Percentiles rank a stretch among this genome's conserved stretches.
Evolutionary conservation across 1,284 basidiomycete genomes (phyloP).

Genomic region (Tilletia setariae): DNA sequence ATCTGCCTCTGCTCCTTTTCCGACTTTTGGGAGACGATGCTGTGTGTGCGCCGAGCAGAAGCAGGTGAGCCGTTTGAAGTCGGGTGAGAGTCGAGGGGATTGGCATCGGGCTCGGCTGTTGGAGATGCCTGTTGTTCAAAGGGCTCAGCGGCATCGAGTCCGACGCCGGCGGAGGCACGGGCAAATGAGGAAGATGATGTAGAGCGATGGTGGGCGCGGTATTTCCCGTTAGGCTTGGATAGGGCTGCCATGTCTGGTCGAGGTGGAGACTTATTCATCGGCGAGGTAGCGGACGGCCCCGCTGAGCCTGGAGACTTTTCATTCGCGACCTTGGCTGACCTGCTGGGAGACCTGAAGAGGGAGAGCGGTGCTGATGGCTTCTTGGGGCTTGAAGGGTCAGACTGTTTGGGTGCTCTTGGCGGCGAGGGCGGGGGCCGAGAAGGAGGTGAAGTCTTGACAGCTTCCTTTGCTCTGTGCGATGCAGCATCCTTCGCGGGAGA

Average conservation of each 20-base stretch:
- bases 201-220: not conserved
- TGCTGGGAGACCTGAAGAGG: not conserved
- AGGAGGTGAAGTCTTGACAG: not conserved
- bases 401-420: not conserved
- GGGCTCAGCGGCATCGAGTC: not conserved
- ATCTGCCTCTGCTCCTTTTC: not conserved
- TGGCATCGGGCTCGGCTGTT: not conserved
- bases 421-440: not conserved
- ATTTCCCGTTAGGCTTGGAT: not conserved
- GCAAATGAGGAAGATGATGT: not conserved
- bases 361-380: not conserved
- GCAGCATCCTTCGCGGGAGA: no score
- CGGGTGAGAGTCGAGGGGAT: no score
- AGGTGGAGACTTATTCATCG: not conserved
- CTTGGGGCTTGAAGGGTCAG: not conserved
- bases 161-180: not conserved
- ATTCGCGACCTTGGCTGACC: not conserved
- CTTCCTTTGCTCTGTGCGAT: no score
- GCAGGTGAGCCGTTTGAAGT: no score
- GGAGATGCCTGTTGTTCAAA: not conserved
- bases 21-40: no score
- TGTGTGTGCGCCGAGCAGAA: no score
- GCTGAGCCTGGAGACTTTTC: not conserved
- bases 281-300: not conserved
- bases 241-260: not conserved